A percentile compares a stretch with the other conserved stretches of the same genome.
Evolutionary conservation across 768 basidiomycete species (phyloP).

Genomic region (Clathrus columnatus): DNA sequence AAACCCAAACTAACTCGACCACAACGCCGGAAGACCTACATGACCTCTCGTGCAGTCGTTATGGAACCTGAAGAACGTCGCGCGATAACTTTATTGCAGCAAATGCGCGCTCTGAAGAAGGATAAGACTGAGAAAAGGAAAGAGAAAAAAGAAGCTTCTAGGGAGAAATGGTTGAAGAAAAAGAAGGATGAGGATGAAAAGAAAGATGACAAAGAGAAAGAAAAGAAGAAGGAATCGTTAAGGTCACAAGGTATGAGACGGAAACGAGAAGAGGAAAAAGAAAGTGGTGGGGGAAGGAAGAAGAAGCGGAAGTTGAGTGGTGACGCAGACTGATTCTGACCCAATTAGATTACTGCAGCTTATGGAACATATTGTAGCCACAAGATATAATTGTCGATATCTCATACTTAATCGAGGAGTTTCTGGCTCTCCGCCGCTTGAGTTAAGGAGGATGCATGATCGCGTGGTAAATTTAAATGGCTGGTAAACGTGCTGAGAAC

Average conservation of each 20-base stretch:
- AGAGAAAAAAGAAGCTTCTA: constrained; percentile 82
- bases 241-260: constrained; percentile 58
- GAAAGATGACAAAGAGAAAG: constrained; percentile 61
- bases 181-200: constrained; percentile 57
- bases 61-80: constrained; percentile 94
- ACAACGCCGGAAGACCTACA: constrained; percentile 70
- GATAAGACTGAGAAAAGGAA: constrained; percentile 72
- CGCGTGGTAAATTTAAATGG: no score
- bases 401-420: no score
- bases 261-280: constrained; percentile 53
- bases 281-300: constrained; percentile 49
- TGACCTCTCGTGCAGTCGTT: constrained; percentile 91
- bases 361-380: no score
- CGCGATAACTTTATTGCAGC: constrained; percentile 84
- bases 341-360: no score
- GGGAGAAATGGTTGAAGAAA: constrained; percentile 60
- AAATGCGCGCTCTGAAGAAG: constrained; percentile 86
- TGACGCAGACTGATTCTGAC: background rate
- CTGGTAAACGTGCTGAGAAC: no score
- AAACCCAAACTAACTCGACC: constrained; percentile 81
- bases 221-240: constrained; percentile 73
- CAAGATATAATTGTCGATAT: no score
- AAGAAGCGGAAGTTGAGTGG: background rate
- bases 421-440: no score
- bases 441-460: no score